Evolutionary conservation across 306 rosid species (phyloP).

Genomic region (Pachyrhizus erosus): DNA sequence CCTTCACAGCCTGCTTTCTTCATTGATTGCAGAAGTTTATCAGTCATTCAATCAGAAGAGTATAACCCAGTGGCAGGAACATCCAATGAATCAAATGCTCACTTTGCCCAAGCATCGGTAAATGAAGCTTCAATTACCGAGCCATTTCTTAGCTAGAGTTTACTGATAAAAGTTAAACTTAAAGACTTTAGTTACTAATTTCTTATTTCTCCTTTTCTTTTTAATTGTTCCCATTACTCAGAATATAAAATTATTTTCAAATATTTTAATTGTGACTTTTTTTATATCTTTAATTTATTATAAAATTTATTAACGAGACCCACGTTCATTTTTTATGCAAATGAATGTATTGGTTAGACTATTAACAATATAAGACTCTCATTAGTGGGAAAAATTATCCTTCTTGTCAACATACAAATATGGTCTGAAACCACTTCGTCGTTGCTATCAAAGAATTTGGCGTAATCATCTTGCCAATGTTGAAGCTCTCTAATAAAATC

Average conservation of each 20-base stretch:
- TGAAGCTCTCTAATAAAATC: too few relatives aligned
- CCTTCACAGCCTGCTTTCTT: slow-evolving; percentile 48
- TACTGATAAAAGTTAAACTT: neutral
- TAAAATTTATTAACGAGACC: too few relatives aligned
- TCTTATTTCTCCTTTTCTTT: neutral
- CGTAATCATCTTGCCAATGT: too few relatives aligned
- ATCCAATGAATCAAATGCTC: neutral
- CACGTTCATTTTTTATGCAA: too few relatives aligned
- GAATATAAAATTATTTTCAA: neutral
- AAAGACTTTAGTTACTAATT: slow-evolving; percentile 36
- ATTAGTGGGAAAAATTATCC: too few relatives aligned
- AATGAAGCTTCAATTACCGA: neutral
- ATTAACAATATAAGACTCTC: too few relatives aligned
- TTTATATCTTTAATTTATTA: too few relatives aligned
- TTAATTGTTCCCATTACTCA: neutral
- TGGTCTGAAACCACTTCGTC: too few relatives aligned
- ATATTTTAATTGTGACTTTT: too few relatives aligned
- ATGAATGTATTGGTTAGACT: too few relatives aligned
- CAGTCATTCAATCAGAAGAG: neutral
- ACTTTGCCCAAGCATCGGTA: neutral
- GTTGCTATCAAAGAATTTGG: too few relatives aligned
- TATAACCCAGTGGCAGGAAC: slow-evolving; percentile 14
- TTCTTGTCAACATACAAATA: too few relatives aligned
- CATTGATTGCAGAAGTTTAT: neutral
- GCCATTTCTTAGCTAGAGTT: slow-evolving; percentile 7